These are phyloP conservation scores for Fomitopsis schrenkii DNA, from an alignment of 1,284 basidiomycete genomes.

Conservation along the genomic window DNA sequence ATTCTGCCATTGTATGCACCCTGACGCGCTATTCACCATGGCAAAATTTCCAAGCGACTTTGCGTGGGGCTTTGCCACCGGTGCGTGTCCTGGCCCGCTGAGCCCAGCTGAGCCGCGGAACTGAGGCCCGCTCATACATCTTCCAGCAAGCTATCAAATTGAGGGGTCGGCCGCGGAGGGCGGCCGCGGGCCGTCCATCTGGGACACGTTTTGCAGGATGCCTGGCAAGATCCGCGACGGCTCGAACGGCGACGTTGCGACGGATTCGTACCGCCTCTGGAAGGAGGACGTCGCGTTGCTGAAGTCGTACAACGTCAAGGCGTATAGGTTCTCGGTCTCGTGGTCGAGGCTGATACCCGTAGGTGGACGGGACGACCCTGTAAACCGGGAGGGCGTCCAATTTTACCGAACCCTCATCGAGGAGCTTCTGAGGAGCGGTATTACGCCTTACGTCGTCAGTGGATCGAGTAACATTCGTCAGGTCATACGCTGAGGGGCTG, in stretches of 20 bases:
- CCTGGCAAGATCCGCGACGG: slow-evolving; percentile 66
- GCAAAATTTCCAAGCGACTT: slow-evolving; percentile 24
- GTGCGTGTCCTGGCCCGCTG: slow-evolving; percentile 7
- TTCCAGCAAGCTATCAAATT: slow-evolving; percentile 44
- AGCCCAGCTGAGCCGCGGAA: not conserved
- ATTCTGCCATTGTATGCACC: not conserved
- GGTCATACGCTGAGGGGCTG: not conserved
- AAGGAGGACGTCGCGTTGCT: slow-evolving; percentile 66
- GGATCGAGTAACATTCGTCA: not conserved
- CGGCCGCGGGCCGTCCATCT: slow-evolving; percentile 61
- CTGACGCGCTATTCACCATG: slow-evolving; percentile 4
- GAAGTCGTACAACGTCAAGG: slow-evolving; percentile 34
- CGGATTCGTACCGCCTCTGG: slow-evolving; percentile 66
- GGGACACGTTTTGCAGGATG: slow-evolving; percentile 67
- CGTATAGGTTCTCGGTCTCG: slow-evolving; percentile 58
- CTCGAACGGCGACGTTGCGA: slow-evolving; percentile 61
- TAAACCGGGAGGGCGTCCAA: slow-evolving; percentile 62
- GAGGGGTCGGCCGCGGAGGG: slow-evolving; percentile 57
- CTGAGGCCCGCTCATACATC: not conserved
- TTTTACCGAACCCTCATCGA: slow-evolving; percentile 64
- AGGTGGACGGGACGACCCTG: slow-evolving; percentile 63
- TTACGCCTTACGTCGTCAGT: slow-evolving; percentile 65
- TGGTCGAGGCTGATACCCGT: slow-evolving; percentile 73
- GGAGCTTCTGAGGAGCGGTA: slow-evolving; percentile 54
- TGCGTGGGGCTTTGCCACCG: slow-evolving; percentile 28